Percentiles rank a stretch among this genome's conserved stretches.
phyloP scores from a whole-genome alignment of 345 rosid genomes.

The Cardamine resedifolia region DNA sequence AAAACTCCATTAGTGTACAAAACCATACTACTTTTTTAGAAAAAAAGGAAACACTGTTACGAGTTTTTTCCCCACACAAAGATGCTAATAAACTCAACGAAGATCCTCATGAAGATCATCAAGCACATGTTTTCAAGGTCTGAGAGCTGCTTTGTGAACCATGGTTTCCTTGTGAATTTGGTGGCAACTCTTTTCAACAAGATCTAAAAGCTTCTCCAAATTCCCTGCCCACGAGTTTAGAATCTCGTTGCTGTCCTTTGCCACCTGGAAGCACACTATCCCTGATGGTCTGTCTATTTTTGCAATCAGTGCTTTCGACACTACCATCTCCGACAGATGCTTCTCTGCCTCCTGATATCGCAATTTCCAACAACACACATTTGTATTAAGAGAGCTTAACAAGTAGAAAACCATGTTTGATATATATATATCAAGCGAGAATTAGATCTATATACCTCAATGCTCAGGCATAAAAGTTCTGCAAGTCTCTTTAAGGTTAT shows the following conservation, averaged over 20 bases:
- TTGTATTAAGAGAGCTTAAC: neutral
- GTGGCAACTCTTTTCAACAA: constrained; percentile 98
- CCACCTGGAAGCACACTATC: constrained; percentile 77
- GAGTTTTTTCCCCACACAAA: constrained; percentile 2
- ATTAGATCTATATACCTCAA: constrained; percentile 57
- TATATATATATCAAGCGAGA: neutral
- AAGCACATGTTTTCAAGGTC: constrained; percentile 14
- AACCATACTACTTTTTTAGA: constrained; percentile 8
- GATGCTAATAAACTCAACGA: constrained; percentile 29
- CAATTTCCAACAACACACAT: neutral
- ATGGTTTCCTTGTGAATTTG: constrained; percentile 99
- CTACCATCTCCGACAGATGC: constrained; percentile 98
- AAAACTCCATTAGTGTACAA: constrained; percentile 31
- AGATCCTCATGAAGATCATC: neutral
- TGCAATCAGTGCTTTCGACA: constrained; percentile 86
- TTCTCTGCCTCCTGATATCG: constrained; percentile 88
- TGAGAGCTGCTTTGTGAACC: constrained; percentile 95
- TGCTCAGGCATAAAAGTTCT: constrained; percentile 78
- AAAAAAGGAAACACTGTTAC: constrained; percentile 13
- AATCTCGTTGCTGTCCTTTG: constrained; percentile 92
- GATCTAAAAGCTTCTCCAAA: constrained; percentile 96
- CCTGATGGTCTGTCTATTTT: constrained; percentile 94
- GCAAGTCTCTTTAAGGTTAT: constrained; percentile 88
- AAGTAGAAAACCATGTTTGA: neutral
- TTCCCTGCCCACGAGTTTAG: constrained; percentile 90